Evolutionary conservation across 345 rosid genomes (phyloP), one percentile per base, ranked within the genome.

Genomic region (Eucalyptus coolabah): DNA sequence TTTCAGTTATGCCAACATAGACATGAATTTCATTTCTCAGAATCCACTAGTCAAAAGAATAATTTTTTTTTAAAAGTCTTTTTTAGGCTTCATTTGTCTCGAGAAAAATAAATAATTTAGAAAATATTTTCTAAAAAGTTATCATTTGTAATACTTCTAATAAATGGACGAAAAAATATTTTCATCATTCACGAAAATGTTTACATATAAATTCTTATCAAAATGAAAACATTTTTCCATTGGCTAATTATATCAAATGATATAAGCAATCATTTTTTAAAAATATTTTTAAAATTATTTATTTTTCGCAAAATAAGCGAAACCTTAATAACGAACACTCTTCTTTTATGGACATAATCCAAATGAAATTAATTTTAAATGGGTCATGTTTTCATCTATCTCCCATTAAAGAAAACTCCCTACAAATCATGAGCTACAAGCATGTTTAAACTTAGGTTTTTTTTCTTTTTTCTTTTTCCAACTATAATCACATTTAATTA

Each of bases 41-140:
- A 28, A 60, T 30, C 32, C 32, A 60, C 17, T 12, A 1, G 67
- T 60, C 67, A 60, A 60, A 60, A 28, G 28, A 56, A 56, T 24
- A 24, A 56, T 34, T 34, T 34, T 34, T 34, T 34, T 34, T 34
- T 34, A 54, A 50, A 1, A 56, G 12, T 56, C 30, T 9, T 56
- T 56, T 56, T 23, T 56, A 56, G 63, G 30, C 63, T 56, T 23
- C 30, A 24, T 56, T 56, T 56, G 6, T 23, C 13, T 56, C 0
- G 1, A 23, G 30, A 56, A 56, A 23, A 56, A 56, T 56, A 23
- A 56, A 56, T 56, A 9, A 24, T 9, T 56, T 56, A 56, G 13
- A 56, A 56, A 24, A 9, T 26, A 24, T 9, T 24, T 56, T 56
- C 0, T 9, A 0, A 4, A 56, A 9, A 10, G 0, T 56, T 10